Conservation (phyloP, 805 yeast genomes). For the Aciculoconidium aculeatum region DNA sequence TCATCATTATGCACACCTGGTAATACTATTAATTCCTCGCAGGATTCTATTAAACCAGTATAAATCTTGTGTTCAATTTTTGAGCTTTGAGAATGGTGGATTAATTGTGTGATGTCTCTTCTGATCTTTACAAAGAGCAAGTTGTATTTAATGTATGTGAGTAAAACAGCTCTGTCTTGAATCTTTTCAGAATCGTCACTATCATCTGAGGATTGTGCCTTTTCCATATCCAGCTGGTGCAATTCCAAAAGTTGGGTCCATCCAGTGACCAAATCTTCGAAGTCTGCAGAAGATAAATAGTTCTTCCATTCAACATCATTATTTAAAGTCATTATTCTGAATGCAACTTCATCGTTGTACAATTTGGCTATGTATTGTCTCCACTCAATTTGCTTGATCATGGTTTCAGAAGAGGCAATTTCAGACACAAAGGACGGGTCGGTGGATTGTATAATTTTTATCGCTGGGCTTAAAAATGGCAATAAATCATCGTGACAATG, state of each 20-base stretch:
- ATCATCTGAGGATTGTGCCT: conserved; percentile 26
- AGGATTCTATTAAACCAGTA: conserved; percentile 46
- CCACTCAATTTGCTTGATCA: conserved; percentile 41
- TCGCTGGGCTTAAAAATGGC: conserved; percentile 33
- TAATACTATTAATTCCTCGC: conserved; percentile 61
- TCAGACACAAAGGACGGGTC: conserved; percentile 35
- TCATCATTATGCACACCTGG: conserved; percentile 93
- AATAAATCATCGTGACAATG: conserved; percentile 20
- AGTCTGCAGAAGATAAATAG: conserved; percentile 38
- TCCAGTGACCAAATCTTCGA: conserved; percentile 50
- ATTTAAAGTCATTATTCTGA: conserved; percentile 39
- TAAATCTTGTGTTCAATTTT: conserved; percentile 40
- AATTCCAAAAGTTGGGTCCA: conserved; percentile 68
- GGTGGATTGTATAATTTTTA: conserved; percentile 30
- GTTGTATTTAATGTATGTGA: conserved; percentile 71
- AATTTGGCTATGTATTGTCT: conserved; percentile 53
- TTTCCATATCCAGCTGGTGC: conserved; percentile 51
- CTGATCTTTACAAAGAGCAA: conserved; percentile 59
- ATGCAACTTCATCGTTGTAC: conserved; percentile 67
- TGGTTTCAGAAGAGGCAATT: conserved; percentile 18
- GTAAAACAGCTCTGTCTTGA: conserved; percentile 67
- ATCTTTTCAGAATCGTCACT: conserved; percentile 51
- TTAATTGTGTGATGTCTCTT: conserved; percentile 53
- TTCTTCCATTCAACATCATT: conserved; percentile 10
- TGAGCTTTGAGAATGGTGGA: conserved; percentile 9